Evolutionary conservation across 768 basidiomycete species (phyloP).

Genomic region (Lyophyllum shimeji): DNA sequence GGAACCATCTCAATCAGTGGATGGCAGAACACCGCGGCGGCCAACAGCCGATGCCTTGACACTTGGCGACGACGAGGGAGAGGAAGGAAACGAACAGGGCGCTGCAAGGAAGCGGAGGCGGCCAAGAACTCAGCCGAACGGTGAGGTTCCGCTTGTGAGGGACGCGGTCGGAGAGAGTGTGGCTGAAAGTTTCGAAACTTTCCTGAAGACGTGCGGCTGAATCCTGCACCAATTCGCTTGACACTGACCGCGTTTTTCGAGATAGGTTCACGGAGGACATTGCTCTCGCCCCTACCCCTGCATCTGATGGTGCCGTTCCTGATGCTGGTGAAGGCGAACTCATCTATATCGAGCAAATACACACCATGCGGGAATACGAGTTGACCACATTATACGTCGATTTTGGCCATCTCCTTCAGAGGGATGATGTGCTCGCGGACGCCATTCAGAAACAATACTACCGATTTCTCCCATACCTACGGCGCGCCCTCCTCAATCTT

Average conservation of each 20-base stretch:
- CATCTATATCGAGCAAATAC: slow-evolving; percentile 90
- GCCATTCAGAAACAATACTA: slow-evolving; percentile 96
- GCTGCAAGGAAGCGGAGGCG: slow-evolving; percentile 40
- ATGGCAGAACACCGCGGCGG: slow-evolving; percentile 36
- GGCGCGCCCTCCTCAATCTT: slow-evolving; percentile 86
- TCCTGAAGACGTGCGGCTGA: slow-evolving; percentile 79
- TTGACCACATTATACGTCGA: slow-evolving; percentile 97
- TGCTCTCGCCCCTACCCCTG: slow-evolving; percentile 76
- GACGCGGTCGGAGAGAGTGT: slow-evolving; percentile 97
- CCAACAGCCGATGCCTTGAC: slow-evolving; percentile 53
- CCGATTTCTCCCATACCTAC: slow-evolving; percentile 92
- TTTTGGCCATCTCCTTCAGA: slow-evolving; percentile 84
- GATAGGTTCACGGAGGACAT: slow-evolving; percentile 83
- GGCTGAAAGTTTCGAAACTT: slow-evolving; percentile 86
- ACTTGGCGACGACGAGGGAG: slow-evolving; percentile 56
- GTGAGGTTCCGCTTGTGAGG: slow-evolving; percentile 82
- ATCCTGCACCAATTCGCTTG: background rate
- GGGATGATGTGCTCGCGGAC: slow-evolving; percentile 90
- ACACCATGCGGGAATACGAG: slow-evolving; percentile 92
- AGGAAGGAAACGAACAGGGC: slow-evolving; percentile 35
- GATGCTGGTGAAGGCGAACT: slow-evolving; percentile 60
- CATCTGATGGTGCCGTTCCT: slow-evolving; percentile 63
- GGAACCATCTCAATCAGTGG: slow-evolving; percentile 33
- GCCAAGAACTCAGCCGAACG: slow-evolving; percentile 50
- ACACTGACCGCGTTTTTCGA: slow-evolving; percentile 13